Conservation (phyloP, 352 stramenopile genomes). For the Phytophthora rubi region DNA sequence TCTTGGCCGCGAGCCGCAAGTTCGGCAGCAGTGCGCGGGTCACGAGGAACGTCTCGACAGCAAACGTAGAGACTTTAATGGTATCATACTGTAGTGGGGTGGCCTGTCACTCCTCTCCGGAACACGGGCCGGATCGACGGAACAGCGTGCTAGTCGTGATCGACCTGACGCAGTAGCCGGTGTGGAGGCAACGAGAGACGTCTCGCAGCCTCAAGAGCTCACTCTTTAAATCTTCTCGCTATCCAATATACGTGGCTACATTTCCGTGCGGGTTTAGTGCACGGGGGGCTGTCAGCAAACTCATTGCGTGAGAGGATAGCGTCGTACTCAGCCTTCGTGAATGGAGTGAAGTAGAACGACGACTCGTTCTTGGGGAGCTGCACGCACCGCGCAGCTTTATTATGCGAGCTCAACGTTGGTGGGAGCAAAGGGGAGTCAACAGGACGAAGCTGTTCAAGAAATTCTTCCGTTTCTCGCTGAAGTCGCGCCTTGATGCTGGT, state of each 20-base stretch:
- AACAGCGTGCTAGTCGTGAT: no score
- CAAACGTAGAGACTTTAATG: background rate
- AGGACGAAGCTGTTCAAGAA: background rate
- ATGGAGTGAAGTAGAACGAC: constrained; percentile 33
- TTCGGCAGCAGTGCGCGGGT: constrained; percentile 39
- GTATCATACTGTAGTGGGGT: no score
- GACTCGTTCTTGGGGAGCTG: constrained; percentile 19
- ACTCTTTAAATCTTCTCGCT: no score
- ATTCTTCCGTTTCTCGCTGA: background rate
- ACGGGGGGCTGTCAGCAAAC: background rate
- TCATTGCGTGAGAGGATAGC: constrained; percentile 5
- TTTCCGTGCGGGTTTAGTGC: no score
- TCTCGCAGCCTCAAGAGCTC: no score
- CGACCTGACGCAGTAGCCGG: no score
- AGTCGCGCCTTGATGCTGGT: background rate
- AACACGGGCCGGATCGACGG: no score
- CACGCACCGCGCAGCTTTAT: constrained; percentile 7
- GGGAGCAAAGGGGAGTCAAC: background rate
- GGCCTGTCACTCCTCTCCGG: no score
- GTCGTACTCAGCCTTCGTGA: constrained; percentile 17
- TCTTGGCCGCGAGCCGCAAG: constrained; percentile 21
- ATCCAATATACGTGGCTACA: no score
- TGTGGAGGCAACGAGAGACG: no score
- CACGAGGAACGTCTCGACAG: constrained; percentile 56
- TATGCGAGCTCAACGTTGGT: background rate